Evolutionary conservation across 2,329 filamentous ascomycete genomes (phyloP), one percentile per base, ranked within the genome.

Genomic region (Diaporthe ilicicola): DNA sequence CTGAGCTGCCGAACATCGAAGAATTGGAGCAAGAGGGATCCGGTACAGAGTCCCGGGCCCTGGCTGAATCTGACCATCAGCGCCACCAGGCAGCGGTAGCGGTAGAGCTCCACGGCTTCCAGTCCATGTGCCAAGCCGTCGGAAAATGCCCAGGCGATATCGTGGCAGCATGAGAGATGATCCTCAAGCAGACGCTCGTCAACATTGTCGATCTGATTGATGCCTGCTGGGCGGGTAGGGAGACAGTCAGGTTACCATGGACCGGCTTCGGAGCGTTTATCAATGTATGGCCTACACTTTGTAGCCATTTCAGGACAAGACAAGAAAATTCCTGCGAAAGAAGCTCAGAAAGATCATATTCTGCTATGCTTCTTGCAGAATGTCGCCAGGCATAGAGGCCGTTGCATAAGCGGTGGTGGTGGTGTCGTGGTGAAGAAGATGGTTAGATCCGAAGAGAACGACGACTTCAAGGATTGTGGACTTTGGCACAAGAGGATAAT

Each of bases 191-290:
- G 5, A 67, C 42, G 9, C 42, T 67, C 29, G 27, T 67, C 65
- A 67, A 67, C 42, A 56, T 67, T 7, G 53, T 67, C 9, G 65
- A 67, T 53, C 10, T 67, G 2, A 39, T 67, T 10, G 65, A 67
- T n/a, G 65, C 29, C 44, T 7, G 15, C 15, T 53, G 65, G 13
- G 5, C 2, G 22, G 64, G 42, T 13, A 27, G 22, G 3, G 24
- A 48, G 27, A 27, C 3, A 13, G 17, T 9, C 1, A 13, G 46
- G 42, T 13, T 22, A 5, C 7, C 10, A 10, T 67, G 65, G 65
- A 39, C 53, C 39, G 6, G 39, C 39, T 67, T 67, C 7, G n/a
- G 27, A 3, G 42, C 42, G 9, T 67, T 67, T 9, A 56, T n/a
- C n/a, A n/a, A n/a, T n/a, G n/a, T n/a, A n/a, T 3, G 53, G 17